Percentiles rank a stretch among this genome's conserved stretches.
Conservation (phyloP, 768 basidiomycete species). For the Boletus rubescentipes region DNA sequence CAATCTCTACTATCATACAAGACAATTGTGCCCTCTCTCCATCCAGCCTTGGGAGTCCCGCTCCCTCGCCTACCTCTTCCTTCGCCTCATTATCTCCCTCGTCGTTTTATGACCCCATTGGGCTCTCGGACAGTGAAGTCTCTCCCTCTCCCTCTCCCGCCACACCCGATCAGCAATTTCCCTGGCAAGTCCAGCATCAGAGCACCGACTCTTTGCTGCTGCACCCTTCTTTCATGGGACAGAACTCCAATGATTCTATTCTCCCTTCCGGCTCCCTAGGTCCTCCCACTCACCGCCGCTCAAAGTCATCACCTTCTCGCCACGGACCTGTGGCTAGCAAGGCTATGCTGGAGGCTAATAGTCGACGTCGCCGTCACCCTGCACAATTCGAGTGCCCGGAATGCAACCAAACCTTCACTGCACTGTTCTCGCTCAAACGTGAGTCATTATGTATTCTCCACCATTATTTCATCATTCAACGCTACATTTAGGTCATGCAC, state of each 20-base stretch:
- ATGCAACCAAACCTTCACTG: conserved; percentile 30
- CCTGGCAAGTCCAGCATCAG: conserved; percentile 8
- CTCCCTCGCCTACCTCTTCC: conserved; percentile 29
- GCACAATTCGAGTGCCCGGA: conserved; percentile 18
- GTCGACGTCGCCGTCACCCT: conserved; percentile 31
- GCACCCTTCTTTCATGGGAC: not conserved
- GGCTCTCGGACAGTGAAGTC: conserved; percentile 23
- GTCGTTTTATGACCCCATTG: conserved; percentile 6
- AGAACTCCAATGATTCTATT: conserved; percentile 3
- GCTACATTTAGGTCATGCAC: conserved; percentile 24
- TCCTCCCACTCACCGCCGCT: conserved; percentile 14
- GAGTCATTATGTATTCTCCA: conserved; percentile 3
- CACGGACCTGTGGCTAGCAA: conserved; percentile 28
- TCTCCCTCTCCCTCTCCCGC: conserved; percentile 21
- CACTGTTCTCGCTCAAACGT: conserved; percentile 34
- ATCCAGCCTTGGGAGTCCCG: conserved; percentile 11
- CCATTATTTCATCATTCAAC: not conserved
- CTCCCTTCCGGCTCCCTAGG: not conserved
- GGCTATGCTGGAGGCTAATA: conserved; percentile 34
- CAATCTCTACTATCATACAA: conserved; percentile 14
- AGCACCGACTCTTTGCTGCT: conserved; percentile 9
- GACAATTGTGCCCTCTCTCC: conserved; percentile 15
- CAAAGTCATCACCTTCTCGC: conserved; percentile 15
- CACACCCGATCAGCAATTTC: conserved; percentile 6
- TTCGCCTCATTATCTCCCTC: conserved; percentile 25